These are phyloP conservation scores for Claviceps sp. DNA, from an alignment of 2,329 filamentous ascomycete species.

Conservation along the genomic window DNA sequence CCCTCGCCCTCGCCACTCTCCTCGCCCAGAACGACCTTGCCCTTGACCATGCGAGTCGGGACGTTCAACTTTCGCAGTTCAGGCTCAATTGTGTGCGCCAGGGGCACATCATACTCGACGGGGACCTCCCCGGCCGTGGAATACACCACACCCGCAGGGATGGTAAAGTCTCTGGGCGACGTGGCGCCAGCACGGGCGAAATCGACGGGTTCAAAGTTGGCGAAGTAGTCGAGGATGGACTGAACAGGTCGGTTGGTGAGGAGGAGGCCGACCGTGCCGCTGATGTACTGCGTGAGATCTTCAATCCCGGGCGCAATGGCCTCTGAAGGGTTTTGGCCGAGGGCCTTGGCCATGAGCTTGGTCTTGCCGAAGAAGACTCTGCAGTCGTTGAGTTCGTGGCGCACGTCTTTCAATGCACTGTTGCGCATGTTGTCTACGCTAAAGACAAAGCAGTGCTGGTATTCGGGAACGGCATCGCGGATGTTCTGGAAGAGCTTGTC, in stretches of 20 bases:
- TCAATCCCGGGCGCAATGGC: slow-evolving; percentile 71
- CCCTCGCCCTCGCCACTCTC: slow-evolving; percentile 38
- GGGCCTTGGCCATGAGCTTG: slow-evolving; percentile 94
- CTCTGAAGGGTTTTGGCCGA: slow-evolving; percentile 64
- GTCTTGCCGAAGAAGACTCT: slow-evolving; percentile 97
- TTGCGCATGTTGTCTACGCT: slow-evolving; percentile 96
- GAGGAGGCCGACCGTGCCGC: slow-evolving; percentile 76
- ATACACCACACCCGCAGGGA: slow-evolving; percentile 75
- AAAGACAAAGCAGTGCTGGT: slow-evolving; percentile 88
- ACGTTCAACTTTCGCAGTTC: slow-evolving; percentile 80
- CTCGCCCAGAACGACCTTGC: slow-evolving; percentile 62
- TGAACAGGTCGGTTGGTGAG: slow-evolving; percentile 67
- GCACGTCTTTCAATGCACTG: slow-evolving; percentile 83
- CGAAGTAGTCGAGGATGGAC: slow-evolving; percentile 60
- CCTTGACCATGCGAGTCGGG: slow-evolving; percentile 78
- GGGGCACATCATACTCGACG: slow-evolving; percentile 66
- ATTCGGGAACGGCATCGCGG: slow-evolving; percentile 70
- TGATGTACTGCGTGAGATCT: slow-evolving; percentile 53
- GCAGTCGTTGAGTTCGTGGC: slow-evolving; percentile 62
- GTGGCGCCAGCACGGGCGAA: slow-evolving; percentile 78
- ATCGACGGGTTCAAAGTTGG: slow-evolving; percentile 60
- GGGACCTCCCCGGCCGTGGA: slow-evolving; percentile 68
- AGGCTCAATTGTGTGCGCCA: slow-evolving; percentile 82
- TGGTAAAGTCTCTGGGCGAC: slow-evolving; percentile 61
- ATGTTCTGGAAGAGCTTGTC: slow-evolving; percentile 80